Evolutionary conservation across 208 protist species (phyloP), one percentile per base, ranked within the genome.

Genomic region (Acanthamoeba polyphaga): DNA sequence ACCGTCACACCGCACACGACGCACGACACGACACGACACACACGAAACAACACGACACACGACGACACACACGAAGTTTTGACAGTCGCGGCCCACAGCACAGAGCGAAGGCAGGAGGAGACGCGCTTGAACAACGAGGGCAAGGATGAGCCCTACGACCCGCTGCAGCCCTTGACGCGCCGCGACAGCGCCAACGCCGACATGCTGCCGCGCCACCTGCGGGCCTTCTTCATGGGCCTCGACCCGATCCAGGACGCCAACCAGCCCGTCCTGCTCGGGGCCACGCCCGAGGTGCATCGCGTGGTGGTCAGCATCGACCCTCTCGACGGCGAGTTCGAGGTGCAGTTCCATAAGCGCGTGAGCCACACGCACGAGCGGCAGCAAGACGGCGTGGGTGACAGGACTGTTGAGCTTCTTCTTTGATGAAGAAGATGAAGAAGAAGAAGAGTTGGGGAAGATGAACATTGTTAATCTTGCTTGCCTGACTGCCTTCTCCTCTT

Each of bases 261-360:
- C 51, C 19, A 46, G 80, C 15, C 46, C 1, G 24, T 4, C 1
- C 51, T 88, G 29, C 51, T 46, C 29, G 80, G 29, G 2, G 24
- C 27, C 5, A 15, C 8, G 29, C 46, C 51, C 5, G 80, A 88
- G 80, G 53, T 88, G 22, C 80, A 88, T 34, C 24, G 80, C 9
- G 80, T 88, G n/a, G 53, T 66, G 27, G 80, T 88, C 15, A 6
- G 19, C 5, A 19, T 46, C 53, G n/a, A 64, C 29, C 27, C 43
- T 0, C n/a, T 74, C 29, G 66, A 88, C 29, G 80, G 53, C 29
- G 80, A 88, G 80, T n/a, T 88, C 29, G 80, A 88, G 15, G 80
- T 88, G n/a, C 80, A 88, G 80, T 88, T 88, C 22, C 80, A 88
- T 43, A n/a, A 88, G 80, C 80, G 80, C n/a, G 51, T 64, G 13